A percentile compares a stretch with the other conserved stretches of the same genome.
phyloP scores from a whole-genome alignment of 352 stramenopile genomes.

The Pythium scleroteichum region DNA sequence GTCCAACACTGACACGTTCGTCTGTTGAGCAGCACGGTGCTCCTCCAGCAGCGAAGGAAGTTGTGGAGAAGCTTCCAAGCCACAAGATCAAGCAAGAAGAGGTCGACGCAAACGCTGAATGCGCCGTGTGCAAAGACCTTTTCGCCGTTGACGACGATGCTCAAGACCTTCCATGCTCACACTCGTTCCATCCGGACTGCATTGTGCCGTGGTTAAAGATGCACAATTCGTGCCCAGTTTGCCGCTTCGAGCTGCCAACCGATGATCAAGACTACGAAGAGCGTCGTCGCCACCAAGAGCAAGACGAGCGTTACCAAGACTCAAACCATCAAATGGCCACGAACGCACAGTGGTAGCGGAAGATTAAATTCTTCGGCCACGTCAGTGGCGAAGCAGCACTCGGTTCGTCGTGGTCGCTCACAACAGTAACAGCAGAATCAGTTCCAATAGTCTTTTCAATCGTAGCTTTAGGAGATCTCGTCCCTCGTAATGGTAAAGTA shows the following conservation, averaged over 20 bases:
- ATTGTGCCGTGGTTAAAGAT: conserved; percentile 87
- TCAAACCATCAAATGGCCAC: neutral
- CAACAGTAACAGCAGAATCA: neutral
- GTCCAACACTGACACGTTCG: neutral
- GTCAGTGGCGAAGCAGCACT: too few relatives aligned
- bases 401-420: too few relatives aligned
- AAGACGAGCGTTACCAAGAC: conserved; percentile 3
- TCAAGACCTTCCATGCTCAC: conserved; percentile 70
- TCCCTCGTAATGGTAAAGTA: neutral
- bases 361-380: neutral
- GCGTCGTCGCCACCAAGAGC: conserved; percentile 36
- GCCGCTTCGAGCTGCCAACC: conserved; percentile 80
- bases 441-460: neutral
- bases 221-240: conserved; percentile 89
- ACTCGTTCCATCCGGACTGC: conserved; percentile 84
- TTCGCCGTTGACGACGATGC: conserved; percentile 80
- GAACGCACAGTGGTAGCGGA: conserved; percentile 6
- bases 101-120: conserved; percentile 77
- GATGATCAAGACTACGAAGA: conserved; percentile 82
- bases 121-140: conserved; percentile 85
- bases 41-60: conserved; percentile 71
- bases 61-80: conserved; percentile 73
- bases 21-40: conserved; percentile 59
- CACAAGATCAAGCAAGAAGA: conserved; percentile 73
- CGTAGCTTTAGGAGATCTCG: neutral